Evolutionary conservation across 2,329 filamentous ascomycete species (phyloP).

Genomic region (Neurospora sp.): DNA sequence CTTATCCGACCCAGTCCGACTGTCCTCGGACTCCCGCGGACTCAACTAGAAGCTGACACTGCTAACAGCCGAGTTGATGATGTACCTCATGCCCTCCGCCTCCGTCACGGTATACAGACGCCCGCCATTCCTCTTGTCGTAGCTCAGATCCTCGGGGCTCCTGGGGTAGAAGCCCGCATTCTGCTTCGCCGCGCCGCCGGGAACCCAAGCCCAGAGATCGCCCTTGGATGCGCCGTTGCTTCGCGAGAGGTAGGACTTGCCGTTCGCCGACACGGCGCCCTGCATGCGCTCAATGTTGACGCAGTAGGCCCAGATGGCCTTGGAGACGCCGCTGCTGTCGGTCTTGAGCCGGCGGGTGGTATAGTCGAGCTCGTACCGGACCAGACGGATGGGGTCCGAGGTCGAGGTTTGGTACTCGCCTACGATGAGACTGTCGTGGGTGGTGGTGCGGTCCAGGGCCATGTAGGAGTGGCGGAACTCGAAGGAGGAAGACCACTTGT

Average conservation of each 20-base stretch:
- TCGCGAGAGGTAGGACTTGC: conserved; percentile 24
- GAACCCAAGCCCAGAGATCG: conserved; percentile 24
- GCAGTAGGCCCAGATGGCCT: conserved; percentile 23
- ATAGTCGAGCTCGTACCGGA: conserved; percentile 22
- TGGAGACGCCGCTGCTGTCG: conserved; percentile 9
- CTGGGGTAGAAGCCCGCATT: conserved; percentile 17
- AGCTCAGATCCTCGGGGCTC: conserved; percentile 25
- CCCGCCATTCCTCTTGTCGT: conserved; percentile 17
- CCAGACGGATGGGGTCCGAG: conserved; percentile 19
- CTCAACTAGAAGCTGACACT: conserved; percentile 4
- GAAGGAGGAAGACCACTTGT: conserved; percentile 18
- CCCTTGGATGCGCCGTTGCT: conserved; percentile 22
- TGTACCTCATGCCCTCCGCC: conserved; percentile 2
- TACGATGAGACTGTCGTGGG: conserved; percentile 22
- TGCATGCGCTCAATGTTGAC: conserved; percentile 24
- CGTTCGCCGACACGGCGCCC: conserved; percentile 22
- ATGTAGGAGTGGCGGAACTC: conserved; percentile 25
- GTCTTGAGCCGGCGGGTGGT: conserved; percentile 19
- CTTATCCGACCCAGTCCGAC: not conserved
- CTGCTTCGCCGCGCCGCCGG: conserved; percentile 17
- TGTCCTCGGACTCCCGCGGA: not conserved
- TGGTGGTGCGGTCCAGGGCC: conserved; percentile 25
- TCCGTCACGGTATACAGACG: conserved; percentile 14
- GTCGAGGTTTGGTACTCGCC: conserved; percentile 24
- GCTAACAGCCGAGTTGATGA: conserved; percentile 1